Evolutionary conservation across 1,139 yeast genomes (phyloP).

Genomic region (Candida sp.): DNA sequence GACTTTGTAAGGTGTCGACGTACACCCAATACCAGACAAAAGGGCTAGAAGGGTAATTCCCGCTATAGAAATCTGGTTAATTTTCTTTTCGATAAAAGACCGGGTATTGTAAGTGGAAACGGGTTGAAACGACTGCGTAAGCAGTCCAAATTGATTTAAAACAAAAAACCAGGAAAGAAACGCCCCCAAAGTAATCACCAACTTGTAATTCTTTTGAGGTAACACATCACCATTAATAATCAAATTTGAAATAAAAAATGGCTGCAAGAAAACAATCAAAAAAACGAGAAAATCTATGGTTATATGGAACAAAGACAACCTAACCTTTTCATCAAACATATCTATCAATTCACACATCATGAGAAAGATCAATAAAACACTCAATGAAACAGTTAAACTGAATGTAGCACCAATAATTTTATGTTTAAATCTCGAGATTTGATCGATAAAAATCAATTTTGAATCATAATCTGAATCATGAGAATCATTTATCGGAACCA

Average conservation of each 20-base stretch:
- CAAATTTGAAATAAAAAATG: conserved; percentile 29
- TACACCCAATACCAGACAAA: conserved; percentile 73
- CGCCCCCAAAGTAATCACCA: conserved; percentile 10
- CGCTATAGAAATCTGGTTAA: conserved; percentile 62
- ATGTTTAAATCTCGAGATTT: conserved; percentile 5
- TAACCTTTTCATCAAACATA: conserved; percentile 15
- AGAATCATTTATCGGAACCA: conserved; percentile 11
- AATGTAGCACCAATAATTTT: conserved; percentile 24
- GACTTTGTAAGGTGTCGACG: conserved; percentile 52
- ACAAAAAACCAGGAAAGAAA: conserved; percentile 30
- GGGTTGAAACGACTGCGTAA: conserved; percentile 27
- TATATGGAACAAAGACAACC: conserved; percentile 24
- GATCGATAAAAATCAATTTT: background rate
- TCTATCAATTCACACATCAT: conserved; percentile 39
- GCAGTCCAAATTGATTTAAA: conserved; percentile 33
- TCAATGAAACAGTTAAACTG: conserved; percentile 27
- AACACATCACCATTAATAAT: conserved; percentile 23
- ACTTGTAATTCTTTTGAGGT: conserved; percentile 14
- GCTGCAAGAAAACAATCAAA: conserved; percentile 29
- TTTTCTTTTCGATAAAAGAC: conserved; percentile 35
- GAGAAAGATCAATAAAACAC: conserved; percentile 29
- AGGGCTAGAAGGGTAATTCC: conserved; percentile 74
- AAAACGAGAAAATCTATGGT: conserved; percentile 31
- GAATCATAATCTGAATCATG: background rate
- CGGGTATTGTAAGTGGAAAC: conserved; percentile 13